Evolutionary conservation across 2,329 filamentous ascomycete genomes (phyloP).

Genomic region (Fusarium sacchari): DNA sequence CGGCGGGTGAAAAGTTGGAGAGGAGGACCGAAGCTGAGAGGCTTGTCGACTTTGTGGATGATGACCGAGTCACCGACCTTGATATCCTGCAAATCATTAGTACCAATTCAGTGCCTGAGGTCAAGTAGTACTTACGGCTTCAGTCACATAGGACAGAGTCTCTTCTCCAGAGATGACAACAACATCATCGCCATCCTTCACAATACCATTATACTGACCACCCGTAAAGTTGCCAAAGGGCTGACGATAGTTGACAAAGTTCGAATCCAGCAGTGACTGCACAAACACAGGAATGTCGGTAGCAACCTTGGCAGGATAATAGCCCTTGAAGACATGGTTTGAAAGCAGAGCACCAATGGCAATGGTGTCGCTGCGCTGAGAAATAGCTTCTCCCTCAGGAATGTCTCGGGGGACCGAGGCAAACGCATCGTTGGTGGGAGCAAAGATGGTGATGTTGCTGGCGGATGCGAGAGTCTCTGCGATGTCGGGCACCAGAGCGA

Average conservation of each 20-base stretch:
- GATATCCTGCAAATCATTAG: conserved; percentile 40
- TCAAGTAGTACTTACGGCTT: conserved; percentile 38
- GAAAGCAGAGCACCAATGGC: conserved; percentile 47
- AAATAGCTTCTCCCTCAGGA: conserved; percentile 48
- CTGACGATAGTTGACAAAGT: conserved; percentile 46
- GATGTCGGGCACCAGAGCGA: conserved; percentile 37
- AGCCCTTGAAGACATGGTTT: conserved; percentile 47
- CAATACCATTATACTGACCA: conserved; percentile 50
- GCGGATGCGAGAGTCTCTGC: conserved; percentile 46
- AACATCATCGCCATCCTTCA: conserved; percentile 46
- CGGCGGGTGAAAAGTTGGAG: conserved; percentile 46
- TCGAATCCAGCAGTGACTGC: conserved; percentile 45
- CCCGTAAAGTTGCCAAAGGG: conserved; percentile 52
- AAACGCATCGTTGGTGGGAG: conserved; percentile 51
- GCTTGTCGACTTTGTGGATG: conserved; percentile 46
- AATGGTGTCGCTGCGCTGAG: conserved; percentile 43
- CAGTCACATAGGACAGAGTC: conserved; percentile 46
- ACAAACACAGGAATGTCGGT: conserved; percentile 45
- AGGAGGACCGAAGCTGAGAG: conserved; percentile 44
- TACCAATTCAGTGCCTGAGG: background rate
- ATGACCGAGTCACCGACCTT: conserved; percentile 43
- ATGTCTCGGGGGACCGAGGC: conserved; percentile 45
- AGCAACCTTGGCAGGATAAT: conserved; percentile 43
- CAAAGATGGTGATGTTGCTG: conserved; percentile 50
- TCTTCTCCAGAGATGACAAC: conserved; percentile 48